Evolutionary conservation across 2,329 filamentous ascomycete species (phyloP).

Genomic region (Aspergillus amoenus): DNA sequence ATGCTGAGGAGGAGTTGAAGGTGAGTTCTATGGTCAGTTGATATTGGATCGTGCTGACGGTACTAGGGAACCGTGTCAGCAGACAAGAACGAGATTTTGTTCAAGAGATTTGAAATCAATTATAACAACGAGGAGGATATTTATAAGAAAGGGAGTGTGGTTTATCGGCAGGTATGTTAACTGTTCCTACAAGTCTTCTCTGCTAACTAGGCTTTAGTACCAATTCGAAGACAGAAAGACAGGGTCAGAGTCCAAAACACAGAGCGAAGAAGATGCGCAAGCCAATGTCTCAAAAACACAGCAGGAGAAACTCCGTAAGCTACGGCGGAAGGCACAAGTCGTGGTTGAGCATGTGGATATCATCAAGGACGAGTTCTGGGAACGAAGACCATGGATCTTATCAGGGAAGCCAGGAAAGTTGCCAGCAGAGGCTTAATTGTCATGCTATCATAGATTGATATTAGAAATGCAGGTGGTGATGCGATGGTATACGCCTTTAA

Average conservation of each 20-base stretch:
- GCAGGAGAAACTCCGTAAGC: constrained; percentile 77
- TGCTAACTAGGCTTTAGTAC: constrained; percentile 52
- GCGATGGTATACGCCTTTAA: constrained; percentile 6
- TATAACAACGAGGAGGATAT: constrained; percentile 97
- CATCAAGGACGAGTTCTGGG: constrained; percentile 95
- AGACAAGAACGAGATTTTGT: constrained; percentile 96
- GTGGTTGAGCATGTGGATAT: constrained; percentile 86
- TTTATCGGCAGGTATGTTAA: constrained; percentile 72
- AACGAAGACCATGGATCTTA: constrained; percentile 77
- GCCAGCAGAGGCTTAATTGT: constrained; percentile 47
- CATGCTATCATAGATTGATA: not conserved
- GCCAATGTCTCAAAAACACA: constrained; percentile 71
- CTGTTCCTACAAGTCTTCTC: not conserved
- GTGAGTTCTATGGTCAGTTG: constrained; percentile 44
- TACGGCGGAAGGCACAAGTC: constrained; percentile 74
- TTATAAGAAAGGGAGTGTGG: constrained; percentile 86
- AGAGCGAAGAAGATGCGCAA: constrained; percentile 12
- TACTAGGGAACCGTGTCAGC: constrained; percentile 73
- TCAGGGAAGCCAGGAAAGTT: constrained; percentile 71
- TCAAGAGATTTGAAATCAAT: constrained; percentile 84
- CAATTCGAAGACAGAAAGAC: constrained; percentile 63
- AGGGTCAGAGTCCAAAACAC: constrained; percentile 31
- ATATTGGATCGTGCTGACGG: constrained; percentile 20
- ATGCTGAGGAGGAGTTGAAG: constrained; percentile 78
- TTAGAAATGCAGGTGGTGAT: constrained; percentile 5